Evolutionary conservation across 2,329 filamentous ascomycete species (phyloP).

Genomic region (Penicillium verrucosum): DNA sequence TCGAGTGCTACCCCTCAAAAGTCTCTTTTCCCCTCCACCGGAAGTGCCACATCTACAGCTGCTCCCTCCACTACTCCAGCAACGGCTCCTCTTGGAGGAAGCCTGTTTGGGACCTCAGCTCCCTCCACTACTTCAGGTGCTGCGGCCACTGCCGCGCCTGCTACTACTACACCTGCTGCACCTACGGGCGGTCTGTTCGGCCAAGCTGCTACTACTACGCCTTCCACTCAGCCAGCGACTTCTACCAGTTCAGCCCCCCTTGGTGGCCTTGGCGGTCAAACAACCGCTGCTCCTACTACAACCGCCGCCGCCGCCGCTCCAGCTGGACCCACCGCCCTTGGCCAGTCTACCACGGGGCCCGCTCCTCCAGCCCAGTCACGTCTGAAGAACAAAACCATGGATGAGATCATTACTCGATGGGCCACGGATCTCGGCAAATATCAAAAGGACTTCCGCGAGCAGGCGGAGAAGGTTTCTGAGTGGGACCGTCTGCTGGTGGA

Average conservation of each 20-base stretch:
- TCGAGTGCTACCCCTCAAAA: conserved; percentile 36
- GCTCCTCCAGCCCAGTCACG: conserved; percentile 76
- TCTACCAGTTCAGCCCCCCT: conserved; percentile 1
- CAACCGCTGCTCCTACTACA: conserved; percentile 23
- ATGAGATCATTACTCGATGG: conserved; percentile 97
- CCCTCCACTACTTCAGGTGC: conserved; percentile 28
- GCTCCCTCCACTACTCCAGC: conserved; percentile 33
- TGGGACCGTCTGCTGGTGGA: conserved; percentile 94
- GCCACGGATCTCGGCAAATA: conserved; percentile 93
- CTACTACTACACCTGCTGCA: conserved; percentile 24
- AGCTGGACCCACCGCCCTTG: conserved; percentile 46
- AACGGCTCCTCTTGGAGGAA: conserved; percentile 26
- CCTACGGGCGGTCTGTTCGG: conserved; percentile 23
- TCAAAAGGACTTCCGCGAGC: conserved; percentile 91
- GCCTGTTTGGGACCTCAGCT: conserved; percentile 30
- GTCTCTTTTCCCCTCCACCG: conserved; percentile 31
- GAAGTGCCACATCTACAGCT: conserved; percentile 30
- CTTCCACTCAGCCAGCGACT: conserved; percentile 26
- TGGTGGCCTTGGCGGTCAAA: neutral
- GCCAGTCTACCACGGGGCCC: conserved; percentile 75
- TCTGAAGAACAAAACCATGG: conserved; percentile 97
- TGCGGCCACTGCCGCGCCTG: conserved; percentile 30
- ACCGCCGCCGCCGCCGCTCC: conserved; percentile 31
- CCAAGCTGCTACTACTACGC: conserved; percentile 25
- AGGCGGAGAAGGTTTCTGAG: conserved; percentile 78